Base-by-base conservation (phyloP, 164 flowering plant species). In the Saururus chinensis region DNA sequence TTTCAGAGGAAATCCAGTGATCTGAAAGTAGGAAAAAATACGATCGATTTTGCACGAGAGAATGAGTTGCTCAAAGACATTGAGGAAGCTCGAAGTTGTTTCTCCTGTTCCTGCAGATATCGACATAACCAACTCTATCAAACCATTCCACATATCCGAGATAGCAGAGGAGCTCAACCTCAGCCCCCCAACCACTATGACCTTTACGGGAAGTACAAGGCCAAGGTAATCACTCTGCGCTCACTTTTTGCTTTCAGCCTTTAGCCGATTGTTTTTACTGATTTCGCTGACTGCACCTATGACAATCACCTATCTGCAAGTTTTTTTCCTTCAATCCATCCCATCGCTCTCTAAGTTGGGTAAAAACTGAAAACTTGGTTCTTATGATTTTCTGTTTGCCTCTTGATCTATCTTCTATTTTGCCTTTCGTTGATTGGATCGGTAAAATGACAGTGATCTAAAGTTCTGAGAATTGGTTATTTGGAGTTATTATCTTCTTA, bases 21-120 rank as follows among this genome's bases (percentile, higher is more conserved):
- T 30, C 37, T 30, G 37, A 30, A 30, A 30, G 4, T 30, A 30
- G 37, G 6, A 30, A 30, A 2, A 30, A 30, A 2, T 30, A 30
- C 6, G 6, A 30, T 30, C 37, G 4, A 30, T 30, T 6, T 30
- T 30, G 37, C 6, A 30, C 2, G 37, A 30, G 37, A 25, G 63
- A 41, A 80, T 80, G 83, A 73, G 73, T 67, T 59, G 74, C 10
- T 81, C 88, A 14, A 83, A 77, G 72, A 79, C 88, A 7, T 21
- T 69, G 69, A 86, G 98, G 77, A 86, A 76, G 68, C 67, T 95
- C 51, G 74, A 87, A 68, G 99, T 91, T 63, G 76, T 64, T 11
- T 83, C 96, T 4, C 99, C 97, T 0, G 99, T 91, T 1, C 99
- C 99, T 19, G 93, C 99, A 0, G 99, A 95, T 63, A 89, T 89